These are phyloP conservation scores for Bimuria novae-zelandiae DNA, from an alignment of 2,329 filamentous ascomycete genomes.

Conservation along the genomic window DNA sequence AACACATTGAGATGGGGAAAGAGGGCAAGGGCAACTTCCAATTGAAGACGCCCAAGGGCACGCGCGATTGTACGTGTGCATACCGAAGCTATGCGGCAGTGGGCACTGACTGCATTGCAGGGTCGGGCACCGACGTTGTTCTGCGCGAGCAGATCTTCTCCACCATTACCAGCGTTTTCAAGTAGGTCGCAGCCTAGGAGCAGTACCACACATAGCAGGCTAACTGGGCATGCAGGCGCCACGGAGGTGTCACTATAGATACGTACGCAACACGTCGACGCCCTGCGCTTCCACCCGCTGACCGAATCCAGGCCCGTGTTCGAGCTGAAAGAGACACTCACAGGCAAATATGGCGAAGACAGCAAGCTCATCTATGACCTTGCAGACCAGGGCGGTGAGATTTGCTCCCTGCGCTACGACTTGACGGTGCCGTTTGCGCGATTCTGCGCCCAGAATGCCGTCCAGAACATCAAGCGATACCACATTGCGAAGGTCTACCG, in stretches of 20 bases:
- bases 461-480: slow-evolving; percentile 88
- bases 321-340: slow-evolving; percentile 82
- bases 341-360: slow-evolving; percentile 91
- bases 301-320: slow-evolving; percentile 65
- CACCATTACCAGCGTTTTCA: slow-evolving; percentile 42
- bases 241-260: slow-evolving; percentile 44
- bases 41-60: slow-evolving; percentile 90
- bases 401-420: slow-evolving; percentile 84
- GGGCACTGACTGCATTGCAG: slow-evolving; percentile 26
- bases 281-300: background rate
- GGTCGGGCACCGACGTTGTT: slow-evolving; percentile 40
- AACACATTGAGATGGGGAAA: slow-evolving; percentile 51
- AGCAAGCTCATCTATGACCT: slow-evolving; percentile 91
- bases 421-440: slow-evolving; percentile 88
- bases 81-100: slow-evolving; percentile 67
- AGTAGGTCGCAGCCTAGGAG: slow-evolving; percentile 65
- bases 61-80: slow-evolving; percentile 70
- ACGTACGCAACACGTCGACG: slow-evolving; percentile 59
- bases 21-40: slow-evolving; percentile 58
- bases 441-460: slow-evolving; percentile 89
- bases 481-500: slow-evolving; percentile 93
- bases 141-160: slow-evolving; percentile 44
- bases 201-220: slow-evolving; percentile 79
- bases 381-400: slow-evolving; percentile 84
- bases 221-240: slow-evolving; percentile 72